Base-by-base conservation (phyloP, 2,329 filamentous ascomycete species). In the Calycina herbarum region DNA sequence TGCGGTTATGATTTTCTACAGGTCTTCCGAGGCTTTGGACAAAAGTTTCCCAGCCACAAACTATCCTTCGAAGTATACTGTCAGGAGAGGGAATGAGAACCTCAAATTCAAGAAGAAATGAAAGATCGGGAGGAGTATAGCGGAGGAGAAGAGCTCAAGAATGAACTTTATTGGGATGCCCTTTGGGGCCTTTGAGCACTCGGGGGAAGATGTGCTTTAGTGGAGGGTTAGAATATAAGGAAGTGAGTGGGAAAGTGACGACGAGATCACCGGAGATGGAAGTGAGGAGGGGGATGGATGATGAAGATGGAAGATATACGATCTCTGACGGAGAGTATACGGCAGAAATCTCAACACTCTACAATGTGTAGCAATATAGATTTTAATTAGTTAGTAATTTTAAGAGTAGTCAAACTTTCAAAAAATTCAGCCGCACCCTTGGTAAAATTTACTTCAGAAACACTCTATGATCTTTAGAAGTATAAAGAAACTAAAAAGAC, bases 1-100 rank as follows among this genome's bases (percentile, higher is more conserved):
- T 69, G 69, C 51, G 67, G 67, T 11, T 69, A 51, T 38, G 63
- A 69, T 54, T 1, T n/a, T 33, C 38, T 61, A 27, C 57, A 62
- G 35, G 61, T 70, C 48, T 56, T 64, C 17, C 29, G 27, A 61
- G 54, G 17, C 56, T 63, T 54, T 60, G 48, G 38, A 11, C n/a
- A 54, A 27, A 1, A 45, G n/a, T 31, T n/a, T 42, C 57, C 57
- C 40, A 29, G 38, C 33, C 40, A 64, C 38, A 24, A 64, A 63
- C 54, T 68, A 31, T 60, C 61, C 11, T 64, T 68, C 27, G 27
- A 64, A 42, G 59, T 66, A 58, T 68, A 63, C 45, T 68, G 66
- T 35, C 56, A 61, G 31, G 42, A 57, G 45, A 38, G 64, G n/a
- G 20, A 66, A n/a, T 35, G 57, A 56, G n/a, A 27, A 11, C 5